Base-by-base conservation (phyloP, 768 basidiomycete species). In the Mycena epipterygia region DNA sequence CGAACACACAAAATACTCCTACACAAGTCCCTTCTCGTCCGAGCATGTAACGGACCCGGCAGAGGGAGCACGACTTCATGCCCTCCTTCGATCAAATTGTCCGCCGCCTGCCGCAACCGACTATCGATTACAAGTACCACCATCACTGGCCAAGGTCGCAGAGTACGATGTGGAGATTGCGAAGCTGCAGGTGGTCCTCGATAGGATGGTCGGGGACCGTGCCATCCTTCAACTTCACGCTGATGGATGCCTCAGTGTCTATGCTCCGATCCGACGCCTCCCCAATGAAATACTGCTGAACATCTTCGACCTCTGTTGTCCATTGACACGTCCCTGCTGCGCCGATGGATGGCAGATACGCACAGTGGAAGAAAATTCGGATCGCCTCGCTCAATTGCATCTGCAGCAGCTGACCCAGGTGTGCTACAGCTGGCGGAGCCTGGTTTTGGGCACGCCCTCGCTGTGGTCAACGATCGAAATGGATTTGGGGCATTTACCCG, bases 141-240 rank as follows among this genome's bases (percentile, higher is more conserved):
- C 41, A 23, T 41, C 46, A 14, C 11, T 33, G 30, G 35, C 33
- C 14, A 51, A 25, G 25, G 19, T 62, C 19, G 61, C 23, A 13
- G 35, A 51, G 35, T 51, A 62, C 9, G 61, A 62, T 17, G 48
- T 29, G 48, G 48, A 62, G 35, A 62, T 62, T 37, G 33, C 33
- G 11, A 62, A 62, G 21, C 17, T 37, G 23, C 61, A 51, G 35
- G 33, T 23, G 25, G 4, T 62, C 25, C 8, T 62, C 25, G 25
- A 37, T 25, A 33, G 48, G 39, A 62, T 62, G 61, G 33, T 49
- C 35, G 25, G 25, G 5, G 61, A 62, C 12, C 49, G 61, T 33
- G 17, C 61, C 13, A n/a, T 39, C 17, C 61, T 62, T 7, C 37
- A 51, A n/a, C 39, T 39, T 29, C 35, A 62, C 25, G 61, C 61